These are phyloP conservation scores for Blumeria hordei DNA, from an alignment of 2,329 filamentous ascomycete species.

Conservation along the genomic window DNA sequence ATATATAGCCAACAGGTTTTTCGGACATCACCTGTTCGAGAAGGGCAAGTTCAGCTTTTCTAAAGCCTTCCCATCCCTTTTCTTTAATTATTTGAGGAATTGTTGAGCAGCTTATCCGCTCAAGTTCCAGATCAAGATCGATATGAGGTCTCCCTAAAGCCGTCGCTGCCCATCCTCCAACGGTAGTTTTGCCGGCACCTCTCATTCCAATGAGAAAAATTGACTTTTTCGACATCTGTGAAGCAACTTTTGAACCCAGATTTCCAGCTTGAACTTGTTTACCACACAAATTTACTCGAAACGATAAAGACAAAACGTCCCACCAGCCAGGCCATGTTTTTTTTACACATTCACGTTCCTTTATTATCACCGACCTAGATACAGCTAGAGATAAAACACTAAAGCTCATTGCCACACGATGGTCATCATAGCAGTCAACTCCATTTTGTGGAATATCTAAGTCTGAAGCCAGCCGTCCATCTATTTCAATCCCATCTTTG, in stretches of 20 bases:
- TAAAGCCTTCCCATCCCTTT: conserved; percentile 72
- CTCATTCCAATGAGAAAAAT: conserved; percentile 95
- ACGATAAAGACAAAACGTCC: conserved; percentile 63
- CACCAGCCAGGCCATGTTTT: conserved; percentile 99
- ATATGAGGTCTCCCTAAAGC: conserved; percentile 54
- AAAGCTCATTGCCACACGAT: conserved; percentile 96
- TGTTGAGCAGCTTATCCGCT: conserved; percentile 43
- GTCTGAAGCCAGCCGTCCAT: conserved; percentile 24
- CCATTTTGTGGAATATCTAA: conserved; percentile 34
- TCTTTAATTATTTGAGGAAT: conserved; percentile 68
- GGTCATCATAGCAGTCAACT: conserved; percentile 88
- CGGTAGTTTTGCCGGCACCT: conserved; percentile 87
- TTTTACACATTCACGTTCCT: conserved; percentile 77
- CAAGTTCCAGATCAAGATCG: conserved; percentile 74
- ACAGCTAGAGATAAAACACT: conserved; percentile 60
- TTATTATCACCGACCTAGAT: conserved; percentile 47
- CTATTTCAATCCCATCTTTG: conserved; percentile 73
- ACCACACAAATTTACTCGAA: conserved; percentile 54
- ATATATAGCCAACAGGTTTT: conserved; percentile 51
- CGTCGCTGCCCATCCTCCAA: conserved; percentile 61
- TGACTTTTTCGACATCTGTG: conserved; percentile 27
- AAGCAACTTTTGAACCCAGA: conserved; percentile 16
- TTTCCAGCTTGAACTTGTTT: conserved; percentile 24
- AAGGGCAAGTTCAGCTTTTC: conserved; percentile 51
- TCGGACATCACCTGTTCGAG: conserved; percentile 52